Base-by-base conservation (phyloP, 2,329 filamentous ascomycete species). In the Aureobasidium vineae region DNA sequence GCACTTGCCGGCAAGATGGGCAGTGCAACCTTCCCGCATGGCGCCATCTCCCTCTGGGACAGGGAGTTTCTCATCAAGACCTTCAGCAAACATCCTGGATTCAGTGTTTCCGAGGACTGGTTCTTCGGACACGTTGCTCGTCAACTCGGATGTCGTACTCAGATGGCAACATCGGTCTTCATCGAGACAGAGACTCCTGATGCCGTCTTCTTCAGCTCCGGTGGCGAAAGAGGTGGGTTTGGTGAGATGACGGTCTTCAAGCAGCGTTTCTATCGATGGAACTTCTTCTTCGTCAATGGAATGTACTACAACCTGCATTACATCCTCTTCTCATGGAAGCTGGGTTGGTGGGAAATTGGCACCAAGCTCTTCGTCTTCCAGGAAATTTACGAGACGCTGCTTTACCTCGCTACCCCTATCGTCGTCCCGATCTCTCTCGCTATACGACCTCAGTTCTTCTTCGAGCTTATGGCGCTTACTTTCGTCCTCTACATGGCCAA, bases 211-310 rank as follows among this genome's bases (percentile, higher is more conserved):
- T 75, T 79, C 64, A 75, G 75, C 31, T 73, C 74, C 5, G 75
- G 77, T 10, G 77, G 75, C 5, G 73, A 73, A 8, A 75, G 82
- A 23, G 82, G 81, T 52, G 82, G 82, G 0, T 84, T 82, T 60
- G 82, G 82, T 13, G 82, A 84, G 71, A 83, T 82, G 79, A 83
- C 82, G 0, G 78, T 84, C 26, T 82, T 80, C 72, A 79, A 78
- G 66, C 82, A 84, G 70, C 75, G 82, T 2, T 83, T 84, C 70
- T 77, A 77, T 61, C 73, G 82, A 10, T 84, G 82, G 82, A 84
- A 84, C 63, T 84, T 83, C 73, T 84, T 84, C 73, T 81, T 82
- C 65, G 78, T 82, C 3, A 79, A 80, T 50, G 77, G 81, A 28
- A 77, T 83, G 71, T 82, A 75, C 71, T 80, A 82, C 70, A 80